phyloP scores from a whole-genome alignment of 2,329 filamentous ascomycete species.

The Thelonectria blattea region DNA sequence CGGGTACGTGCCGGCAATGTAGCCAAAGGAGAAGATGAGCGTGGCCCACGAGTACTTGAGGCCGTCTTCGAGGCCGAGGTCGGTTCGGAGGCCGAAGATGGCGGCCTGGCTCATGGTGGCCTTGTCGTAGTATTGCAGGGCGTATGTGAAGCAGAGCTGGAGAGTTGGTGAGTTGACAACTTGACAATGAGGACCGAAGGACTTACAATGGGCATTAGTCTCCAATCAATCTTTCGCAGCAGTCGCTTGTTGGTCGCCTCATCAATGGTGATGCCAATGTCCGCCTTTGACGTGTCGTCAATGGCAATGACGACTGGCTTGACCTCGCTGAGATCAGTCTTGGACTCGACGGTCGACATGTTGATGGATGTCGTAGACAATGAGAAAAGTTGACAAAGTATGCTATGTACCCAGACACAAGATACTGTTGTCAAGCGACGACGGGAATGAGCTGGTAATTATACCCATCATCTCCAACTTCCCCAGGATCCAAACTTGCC shows the following conservation, averaged over 20 bases:
- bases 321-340: background rate
- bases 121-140: constrained; percentile 42
- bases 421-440: background rate
- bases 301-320: constrained; percentile 14
- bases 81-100: constrained; percentile 40
- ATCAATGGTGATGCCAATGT: constrained; percentile 8
- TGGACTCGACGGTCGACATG: background rate
- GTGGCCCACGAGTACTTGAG: constrained; percentile 41
- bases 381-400: background rate
- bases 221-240: constrained; percentile 32
- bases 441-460: background rate
- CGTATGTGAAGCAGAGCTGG: constrained; percentile 41
- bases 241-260: constrained; percentile 23
- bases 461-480: background rate
- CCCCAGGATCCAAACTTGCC: background rate
- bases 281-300: constrained; percentile 5
- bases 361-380: background rate
- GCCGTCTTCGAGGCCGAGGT: constrained; percentile 37
- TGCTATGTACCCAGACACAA: background rate
- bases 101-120: constrained; percentile 38
- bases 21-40: constrained; percentile 45
- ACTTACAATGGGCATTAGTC: constrained; percentile 34
- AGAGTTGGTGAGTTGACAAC: background rate
- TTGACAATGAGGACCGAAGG: no score
- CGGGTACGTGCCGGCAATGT: constrained; percentile 41